A percentile compares a stretch with the other conserved stretches of the same genome.
Evolutionary conservation across 345 rosid species (phyloP).

Genomic region (Limnanthes douglasii): DNA sequence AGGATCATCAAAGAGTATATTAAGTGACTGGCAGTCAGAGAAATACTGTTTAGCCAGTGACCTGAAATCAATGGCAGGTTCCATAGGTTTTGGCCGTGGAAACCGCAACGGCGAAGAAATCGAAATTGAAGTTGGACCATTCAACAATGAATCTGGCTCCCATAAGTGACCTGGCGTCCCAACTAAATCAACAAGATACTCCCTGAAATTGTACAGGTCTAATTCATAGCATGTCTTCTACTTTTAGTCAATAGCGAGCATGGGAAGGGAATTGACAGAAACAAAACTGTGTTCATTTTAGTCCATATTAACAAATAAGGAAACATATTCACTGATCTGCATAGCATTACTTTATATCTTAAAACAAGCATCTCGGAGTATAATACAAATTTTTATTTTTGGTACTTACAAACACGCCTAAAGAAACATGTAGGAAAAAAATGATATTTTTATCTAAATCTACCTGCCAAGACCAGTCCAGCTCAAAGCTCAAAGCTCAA

Average conservation of each 20-base stretch:
- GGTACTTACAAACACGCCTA: no score
- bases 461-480: no score
- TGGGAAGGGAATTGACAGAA: background rate
- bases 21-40: conserved; percentile 52
- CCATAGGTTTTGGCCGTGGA: conserved; percentile 57
- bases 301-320: no score
- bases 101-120: conserved; percentile 93
- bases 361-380: no score
- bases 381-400: no score
- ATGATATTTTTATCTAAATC: no score
- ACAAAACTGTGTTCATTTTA: no score
- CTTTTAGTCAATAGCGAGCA: background rate
- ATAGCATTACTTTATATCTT: no score
- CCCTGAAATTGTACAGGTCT: conserved; percentile 48
- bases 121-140: conserved; percentile 89
- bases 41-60: conserved; percentile 87
- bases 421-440: no score
- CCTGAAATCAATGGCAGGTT: conserved; percentile 65
- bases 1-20: conserved; percentile 69
- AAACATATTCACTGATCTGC: no score
- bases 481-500: no score
- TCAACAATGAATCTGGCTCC: conserved; percentile 91
- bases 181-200: conserved; percentile 81
- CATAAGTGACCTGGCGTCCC: conserved; percentile 84
- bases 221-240: conserved; percentile 10